Percentiles rank a stretch among this genome's conserved stretches.
These are phyloP conservation scores for Globisporangium nunn DNA, from an alignment of 352 stramenopile species.

Conservation along the genomic window DNA sequence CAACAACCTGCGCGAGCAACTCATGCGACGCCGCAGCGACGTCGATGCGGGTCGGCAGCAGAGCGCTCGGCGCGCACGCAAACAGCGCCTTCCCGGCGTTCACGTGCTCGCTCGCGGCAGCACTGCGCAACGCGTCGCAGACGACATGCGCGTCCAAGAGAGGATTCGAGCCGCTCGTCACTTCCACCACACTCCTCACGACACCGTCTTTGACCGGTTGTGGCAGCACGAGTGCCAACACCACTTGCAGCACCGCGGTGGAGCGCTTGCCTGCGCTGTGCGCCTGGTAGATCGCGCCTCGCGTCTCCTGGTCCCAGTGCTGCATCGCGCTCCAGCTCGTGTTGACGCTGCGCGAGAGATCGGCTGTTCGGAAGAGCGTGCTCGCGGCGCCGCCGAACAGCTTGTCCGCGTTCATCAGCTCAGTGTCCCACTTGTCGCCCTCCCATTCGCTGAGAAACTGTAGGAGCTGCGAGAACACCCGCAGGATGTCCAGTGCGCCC, in stretches of 20 bases:
- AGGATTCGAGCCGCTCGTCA: not conserved
- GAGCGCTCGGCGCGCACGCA: constrained; percentile 5
- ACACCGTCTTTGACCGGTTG: not conserved
- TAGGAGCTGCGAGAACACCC: constrained; percentile 5
- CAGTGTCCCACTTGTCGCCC: constrained; percentile 2
- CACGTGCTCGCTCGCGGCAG: not conserved
- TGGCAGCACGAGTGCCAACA: constrained; percentile 5
- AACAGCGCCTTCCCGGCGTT: not conserved
- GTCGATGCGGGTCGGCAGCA: not conserved
- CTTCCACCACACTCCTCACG: not conserved
- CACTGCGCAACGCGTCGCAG: constrained; percentile 7
- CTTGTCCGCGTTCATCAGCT: not conserved
- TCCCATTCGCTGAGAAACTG: constrained; percentile 1
- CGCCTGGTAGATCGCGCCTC: constrained; percentile 1
- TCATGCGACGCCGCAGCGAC: constrained; percentile 2
- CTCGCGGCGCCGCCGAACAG: not conserved
- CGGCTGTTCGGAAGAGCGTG: not conserved
- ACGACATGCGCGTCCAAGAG: not conserved
- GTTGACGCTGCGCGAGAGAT: not conserved
- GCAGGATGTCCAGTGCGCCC: not conserved
- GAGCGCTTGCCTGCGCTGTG: constrained; percentile 1
- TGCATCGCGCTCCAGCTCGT: not conserved
- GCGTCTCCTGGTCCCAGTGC: constrained; percentile 2
- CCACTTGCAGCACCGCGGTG: constrained; percentile 4
- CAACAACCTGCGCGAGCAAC: constrained; percentile 5